phyloP scores from a whole-genome alignment of 2,329 filamentous ascomycete species.

The Akanthomyces dipterigenus region DNA sequence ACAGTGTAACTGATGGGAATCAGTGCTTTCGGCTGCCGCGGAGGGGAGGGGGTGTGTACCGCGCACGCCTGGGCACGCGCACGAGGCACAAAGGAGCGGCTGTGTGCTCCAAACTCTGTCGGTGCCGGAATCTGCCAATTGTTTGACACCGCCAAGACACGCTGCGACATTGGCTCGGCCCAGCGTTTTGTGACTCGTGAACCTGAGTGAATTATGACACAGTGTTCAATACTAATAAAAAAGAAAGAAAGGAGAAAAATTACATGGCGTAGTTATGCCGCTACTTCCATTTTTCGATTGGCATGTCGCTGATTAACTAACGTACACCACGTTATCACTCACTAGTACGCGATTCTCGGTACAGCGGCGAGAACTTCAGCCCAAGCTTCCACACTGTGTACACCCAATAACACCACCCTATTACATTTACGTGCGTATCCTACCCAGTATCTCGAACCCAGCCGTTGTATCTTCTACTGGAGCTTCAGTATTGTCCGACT shows the following conservation, averaged over 20 bases:
- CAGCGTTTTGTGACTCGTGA: not conserved
- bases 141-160: constrained; percentile 11
- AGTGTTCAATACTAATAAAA: not conserved
- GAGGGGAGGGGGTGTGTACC: not conserved
- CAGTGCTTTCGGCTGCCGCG: constrained; percentile 2
- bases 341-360: too few species aligned
- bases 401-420: too few species aligned
- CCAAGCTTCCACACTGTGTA: too few species aligned
- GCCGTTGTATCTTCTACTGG: too few species aligned
- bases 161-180: not conserved
- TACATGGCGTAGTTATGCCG: too few species aligned
- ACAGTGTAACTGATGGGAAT: not conserved
- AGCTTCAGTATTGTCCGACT: too few species aligned
- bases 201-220: not conserved
- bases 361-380: too few species aligned
- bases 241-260: not conserved
- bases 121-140: not conserved
- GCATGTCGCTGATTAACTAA: too few species aligned
- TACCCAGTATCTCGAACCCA: too few species aligned
- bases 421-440: too few species aligned
- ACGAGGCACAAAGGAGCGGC: not conserved
- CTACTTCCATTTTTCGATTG: too few species aligned
- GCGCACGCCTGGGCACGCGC: not conserved
- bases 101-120: not conserved
- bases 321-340: too few species aligned